phyloP scores from a whole-genome alignment of 1,284 basidiomycete genomes.

The Ustilago crameri region DNA sequence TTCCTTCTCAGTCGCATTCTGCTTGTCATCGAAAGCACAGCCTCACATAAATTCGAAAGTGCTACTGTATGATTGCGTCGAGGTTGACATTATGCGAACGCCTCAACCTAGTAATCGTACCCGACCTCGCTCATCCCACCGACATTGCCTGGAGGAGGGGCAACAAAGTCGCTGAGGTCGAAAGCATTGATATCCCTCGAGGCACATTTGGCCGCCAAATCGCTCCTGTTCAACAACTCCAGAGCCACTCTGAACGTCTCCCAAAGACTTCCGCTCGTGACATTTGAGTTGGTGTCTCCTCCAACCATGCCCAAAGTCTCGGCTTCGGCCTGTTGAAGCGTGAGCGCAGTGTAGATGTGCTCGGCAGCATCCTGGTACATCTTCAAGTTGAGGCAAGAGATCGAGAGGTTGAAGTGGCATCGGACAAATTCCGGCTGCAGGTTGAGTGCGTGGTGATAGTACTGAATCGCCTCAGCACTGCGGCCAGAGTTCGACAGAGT shows the following conservation, averaged over 20 bases:
- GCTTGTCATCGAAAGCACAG: too few species aligned
- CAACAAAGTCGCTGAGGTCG: constrained; percentile 54
- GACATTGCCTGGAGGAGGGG: constrained; percentile 3
- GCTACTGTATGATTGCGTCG: too few species aligned
- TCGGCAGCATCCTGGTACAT: constrained; percentile 65
- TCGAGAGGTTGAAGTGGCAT: constrained; percentile 65
- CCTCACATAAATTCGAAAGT: too few species aligned
- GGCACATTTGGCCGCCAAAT: constrained; percentile 51
- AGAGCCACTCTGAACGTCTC: constrained; percentile 64
- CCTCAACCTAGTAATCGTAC: background rate
- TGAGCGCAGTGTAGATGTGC: constrained; percentile 65
- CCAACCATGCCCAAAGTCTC: constrained; percentile 28
- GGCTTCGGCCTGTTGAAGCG: constrained; percentile 58
- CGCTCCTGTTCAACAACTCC: constrained; percentile 62
- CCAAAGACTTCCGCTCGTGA: constrained; percentile 58
- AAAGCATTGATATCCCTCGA: constrained; percentile 53
- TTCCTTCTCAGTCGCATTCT: too few species aligned
- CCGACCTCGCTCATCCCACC: background rate
- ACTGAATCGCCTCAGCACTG: constrained; percentile 84
- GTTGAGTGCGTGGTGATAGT: constrained; percentile 88
- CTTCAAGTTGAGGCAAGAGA: constrained; percentile 65
- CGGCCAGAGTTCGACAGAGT: constrained; percentile 89
- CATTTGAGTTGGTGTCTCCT: constrained; percentile 7
- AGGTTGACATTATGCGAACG: too few species aligned
- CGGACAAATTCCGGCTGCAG: constrained; percentile 93